These are phyloP conservation scores for Dorcoceras hygrometricum DNA, from an alignment of 257 asterid genomes.

Conservation along the genomic window DNA sequence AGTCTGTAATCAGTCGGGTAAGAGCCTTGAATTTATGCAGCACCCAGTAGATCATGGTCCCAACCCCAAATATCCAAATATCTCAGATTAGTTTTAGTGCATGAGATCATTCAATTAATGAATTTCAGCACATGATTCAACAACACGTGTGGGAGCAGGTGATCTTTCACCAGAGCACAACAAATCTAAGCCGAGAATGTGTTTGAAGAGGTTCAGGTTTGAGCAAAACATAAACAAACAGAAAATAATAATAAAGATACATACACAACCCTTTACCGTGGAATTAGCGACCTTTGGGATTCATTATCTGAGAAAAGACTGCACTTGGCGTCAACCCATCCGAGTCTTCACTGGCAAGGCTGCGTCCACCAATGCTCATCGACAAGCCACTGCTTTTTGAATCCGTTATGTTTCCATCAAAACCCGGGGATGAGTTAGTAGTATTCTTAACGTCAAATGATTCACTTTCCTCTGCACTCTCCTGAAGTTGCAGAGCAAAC, in stretches of 20 bases:
- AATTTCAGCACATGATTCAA: background rate
- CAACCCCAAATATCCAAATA: too few species aligned
- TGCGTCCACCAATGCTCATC: slow-evolving; percentile 90
- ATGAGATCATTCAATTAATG: background rate
- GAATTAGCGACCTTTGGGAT: slow-evolving; percentile 76
- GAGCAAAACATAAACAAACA: slow-evolving; percentile 14
- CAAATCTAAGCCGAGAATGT: background rate
- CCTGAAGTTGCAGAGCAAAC: slow-evolving; percentile 87
- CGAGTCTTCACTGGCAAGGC: slow-evolving; percentile 84
- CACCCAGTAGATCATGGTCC: too few species aligned
- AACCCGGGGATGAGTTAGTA: slow-evolving; percentile 46
- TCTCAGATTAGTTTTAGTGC: background rate
- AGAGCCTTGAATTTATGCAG: too few species aligned
- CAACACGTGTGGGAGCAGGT: background rate
- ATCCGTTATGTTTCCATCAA: slow-evolving; percentile 57
- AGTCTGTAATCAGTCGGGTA: too few species aligned
- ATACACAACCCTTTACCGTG: slow-evolving; percentile 7
- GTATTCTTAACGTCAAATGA: slow-evolving; percentile 56
- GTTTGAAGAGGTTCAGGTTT: background rate
- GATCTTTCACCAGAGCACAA: background rate
- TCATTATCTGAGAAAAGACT: slow-evolving; percentile 93
- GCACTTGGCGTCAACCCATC: slow-evolving; percentile 92
- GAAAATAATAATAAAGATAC: slow-evolving; percentile 9
- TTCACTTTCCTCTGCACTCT: slow-evolving; percentile 82
- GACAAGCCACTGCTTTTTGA: slow-evolving; percentile 77